phyloP scores from a whole-genome alignment of 1,284 basidiomycete genomes.

The Afroboletus lepidellus region DNA sequence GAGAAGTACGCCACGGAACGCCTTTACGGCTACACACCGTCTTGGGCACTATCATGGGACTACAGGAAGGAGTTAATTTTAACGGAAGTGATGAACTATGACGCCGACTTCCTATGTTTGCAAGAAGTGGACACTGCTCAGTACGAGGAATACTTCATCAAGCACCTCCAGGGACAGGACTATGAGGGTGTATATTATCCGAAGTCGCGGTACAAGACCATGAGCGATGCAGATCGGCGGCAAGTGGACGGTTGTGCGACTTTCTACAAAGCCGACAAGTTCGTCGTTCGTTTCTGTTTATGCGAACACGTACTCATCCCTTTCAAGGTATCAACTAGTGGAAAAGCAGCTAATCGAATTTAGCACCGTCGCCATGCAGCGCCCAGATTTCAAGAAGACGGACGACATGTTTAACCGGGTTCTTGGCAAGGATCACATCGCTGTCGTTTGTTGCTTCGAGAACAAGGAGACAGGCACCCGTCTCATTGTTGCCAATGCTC shows the following conservation, averaged over 20 bases:
- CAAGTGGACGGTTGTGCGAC: conserved; percentile 96
- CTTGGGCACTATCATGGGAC: conserved; percentile 94
- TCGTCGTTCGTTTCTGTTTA: conserved; percentile 35
- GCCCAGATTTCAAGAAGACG: conserved; percentile 95
- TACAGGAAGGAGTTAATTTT: conserved; percentile 92
- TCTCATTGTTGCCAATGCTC: conserved; percentile 87
- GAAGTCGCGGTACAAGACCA: conserved; percentile 93
- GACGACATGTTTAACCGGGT: conserved; percentile 99
- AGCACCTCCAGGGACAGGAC: conserved; percentile 72
- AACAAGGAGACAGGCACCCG: conserved; percentile 85
- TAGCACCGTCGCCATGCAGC: conserved; percentile 89
- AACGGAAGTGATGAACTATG: conserved; percentile 81
- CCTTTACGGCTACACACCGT: conserved; percentile 95
- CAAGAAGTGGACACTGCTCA: conserved; percentile 94
- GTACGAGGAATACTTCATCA: conserved; percentile 92
- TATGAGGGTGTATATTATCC: conserved; percentile 95
- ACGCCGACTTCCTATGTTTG: conserved; percentile 90
- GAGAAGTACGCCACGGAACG: conserved; percentile 87
- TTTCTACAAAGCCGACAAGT: conserved; percentile 92
- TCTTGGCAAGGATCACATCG: conserved; percentile 94
- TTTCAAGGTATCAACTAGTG: conserved; percentile 80
- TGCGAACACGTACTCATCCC: conserved; percentile 7
- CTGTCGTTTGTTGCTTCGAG: conserved; percentile 86
- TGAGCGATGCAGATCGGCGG: conserved; percentile 85
- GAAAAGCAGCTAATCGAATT: conserved; percentile 97